phyloP scores from a whole-genome alignment of 2,329 filamentous ascomycete genomes.

The Septoria petroselini region DNA sequence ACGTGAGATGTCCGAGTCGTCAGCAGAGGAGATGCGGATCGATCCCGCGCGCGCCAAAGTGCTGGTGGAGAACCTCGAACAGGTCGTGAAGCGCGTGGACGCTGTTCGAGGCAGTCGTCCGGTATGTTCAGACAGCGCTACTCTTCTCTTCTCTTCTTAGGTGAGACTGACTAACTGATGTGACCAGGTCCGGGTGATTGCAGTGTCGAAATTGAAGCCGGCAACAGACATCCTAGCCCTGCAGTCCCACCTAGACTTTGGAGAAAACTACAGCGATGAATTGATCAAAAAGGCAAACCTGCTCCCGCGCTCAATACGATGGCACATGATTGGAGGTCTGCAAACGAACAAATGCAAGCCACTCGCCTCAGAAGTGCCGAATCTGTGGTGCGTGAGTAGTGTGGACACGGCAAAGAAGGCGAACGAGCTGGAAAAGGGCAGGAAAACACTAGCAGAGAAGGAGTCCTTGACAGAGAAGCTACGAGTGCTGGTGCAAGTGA shows the following conservation, averaged over 20 bases:
- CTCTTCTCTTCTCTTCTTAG: too few relatives aligned
- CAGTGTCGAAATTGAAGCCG: constrained; percentile 95
- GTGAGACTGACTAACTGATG: too few relatives aligned
- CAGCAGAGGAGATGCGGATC: constrained; percentile 34
- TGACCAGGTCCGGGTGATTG: constrained; percentile 73
- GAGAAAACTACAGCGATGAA: constrained; percentile 87
- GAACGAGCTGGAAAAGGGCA: constrained; percentile 71
- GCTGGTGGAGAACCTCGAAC: constrained; percentile 46
- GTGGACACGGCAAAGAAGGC: constrained; percentile 89
- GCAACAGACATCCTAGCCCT: constrained; percentile 85
- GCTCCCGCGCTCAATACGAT: constrained; percentile 72
- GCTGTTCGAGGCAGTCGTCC: constrained; percentile 31
- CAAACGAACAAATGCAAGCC: constrained; percentile 92
- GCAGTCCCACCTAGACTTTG: constrained; percentile 65
- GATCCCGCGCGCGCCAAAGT: constrained; percentile 46
- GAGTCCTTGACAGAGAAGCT: constrained; percentile 46
- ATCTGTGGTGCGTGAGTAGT: constrained; percentile 87
- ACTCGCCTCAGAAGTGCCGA: constrained; percentile 76
- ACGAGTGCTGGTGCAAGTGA: constrained; percentile 85
- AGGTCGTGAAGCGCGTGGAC: constrained; percentile 43
- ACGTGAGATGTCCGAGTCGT: constrained; percentile 4
- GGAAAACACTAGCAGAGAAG: constrained; percentile 55
- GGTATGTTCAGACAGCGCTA: constrained; percentile 20
- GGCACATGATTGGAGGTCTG: constrained; percentile 95
- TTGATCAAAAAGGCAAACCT: constrained; percentile 78